Evolutionary conservation across 768 basidiomycete species (phyloP), one percentile per base, ranked within the genome.

Genomic region (Boletus fagicola): DNA sequence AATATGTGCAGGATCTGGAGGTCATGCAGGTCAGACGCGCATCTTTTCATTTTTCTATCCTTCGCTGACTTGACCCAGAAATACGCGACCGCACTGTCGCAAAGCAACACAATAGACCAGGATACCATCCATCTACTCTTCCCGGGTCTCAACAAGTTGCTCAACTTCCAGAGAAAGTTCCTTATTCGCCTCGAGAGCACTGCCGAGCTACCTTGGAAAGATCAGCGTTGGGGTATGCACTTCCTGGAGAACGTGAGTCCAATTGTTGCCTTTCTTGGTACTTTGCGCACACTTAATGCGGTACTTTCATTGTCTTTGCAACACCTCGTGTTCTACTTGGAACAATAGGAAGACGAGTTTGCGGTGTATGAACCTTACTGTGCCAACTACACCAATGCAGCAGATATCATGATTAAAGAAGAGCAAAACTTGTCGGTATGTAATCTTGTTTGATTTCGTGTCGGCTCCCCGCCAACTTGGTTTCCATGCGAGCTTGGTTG

Each of bases 341-440:
- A 76, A 80, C 78, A 83, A 83, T 79, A 98, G 91, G 96, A 99
- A 81, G 85, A 93, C 55, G 94, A 95, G 65, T 98, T 99, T 66
- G 83, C 85, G 31, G 92, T 94, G 36, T 99, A 99, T 73, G 94
- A 97, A 68, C 94, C 96, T 10, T 99, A 97, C 73, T 98, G 94
- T 74, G 92, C 91, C 52, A 96, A 97, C 74, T 94, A 94, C 75
- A 89, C 88, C 30, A 87, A 84, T 61, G 94, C 94, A 11, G 82
- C 87, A 62, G 90, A 92, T 47, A 80, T 96, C 44, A 87, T 93
- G 80, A 80, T 91, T 35, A 82, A 84, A 57, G 90, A 95, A 68
- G 92, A 94, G 73, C 86, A 90, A 67, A 90, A 87, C 66, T 81
- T 98, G 39, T 76, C 83, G 73, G 94, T 97, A 68, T 77, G 91